phyloP scores from a whole-genome alignment of 495 filamentous ascomycete genomes.

The Talaromyces wortmannii region DNA sequence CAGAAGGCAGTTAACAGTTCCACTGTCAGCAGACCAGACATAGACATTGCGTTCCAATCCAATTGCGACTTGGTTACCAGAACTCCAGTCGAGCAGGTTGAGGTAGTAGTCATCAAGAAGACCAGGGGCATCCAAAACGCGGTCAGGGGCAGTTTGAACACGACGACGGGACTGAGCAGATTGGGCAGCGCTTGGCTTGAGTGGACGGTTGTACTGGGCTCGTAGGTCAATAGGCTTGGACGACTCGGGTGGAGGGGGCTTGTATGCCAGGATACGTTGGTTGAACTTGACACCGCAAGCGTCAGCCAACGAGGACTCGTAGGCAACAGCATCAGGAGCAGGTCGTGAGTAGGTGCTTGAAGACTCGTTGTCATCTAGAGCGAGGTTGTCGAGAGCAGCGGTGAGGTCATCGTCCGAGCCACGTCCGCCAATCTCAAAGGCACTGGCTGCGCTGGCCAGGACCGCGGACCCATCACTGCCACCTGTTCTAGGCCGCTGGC shows the following conservation, averaged over 20 bases:
- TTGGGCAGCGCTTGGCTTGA: conserved; percentile 65
- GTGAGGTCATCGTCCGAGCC: conserved; percentile 69
- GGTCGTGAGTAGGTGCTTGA: conserved; percentile 59
- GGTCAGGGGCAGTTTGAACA: conserved; percentile 89
- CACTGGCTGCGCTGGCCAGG: conserved; percentile 59
- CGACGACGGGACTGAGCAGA: conserved; percentile 83
- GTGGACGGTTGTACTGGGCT: conserved; percentile 94
- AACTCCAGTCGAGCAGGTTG: conserved; percentile 97
- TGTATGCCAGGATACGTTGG: conserved; percentile 96
- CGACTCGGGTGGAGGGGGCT: conserved; percentile 92
- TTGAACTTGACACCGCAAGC: conserved; percentile 91
- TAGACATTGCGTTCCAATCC: conserved; percentile 95
- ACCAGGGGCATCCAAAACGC: conserved; percentile 94
- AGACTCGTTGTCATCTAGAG: conserved; percentile 56
- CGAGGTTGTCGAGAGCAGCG: conserved; percentile 70
- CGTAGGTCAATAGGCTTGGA: conserved; percentile 97
- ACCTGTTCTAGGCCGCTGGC: conserved; percentile 62
- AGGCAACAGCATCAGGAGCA: conserved; percentile 80
- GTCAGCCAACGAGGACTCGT: conserved; percentile 83
- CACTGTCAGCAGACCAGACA: conserved; percentile 97
- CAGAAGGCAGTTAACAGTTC: conserved; percentile 76
- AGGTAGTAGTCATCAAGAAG: conserved; percentile 98
- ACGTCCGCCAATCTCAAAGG: conserved; percentile 57
- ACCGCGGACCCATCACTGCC: conserved; percentile 62
- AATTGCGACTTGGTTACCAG: conserved; percentile 95